Conservation (phyloP, 495 filamentous ascomycete species). For the Bacidia gigantensis region DNA sequence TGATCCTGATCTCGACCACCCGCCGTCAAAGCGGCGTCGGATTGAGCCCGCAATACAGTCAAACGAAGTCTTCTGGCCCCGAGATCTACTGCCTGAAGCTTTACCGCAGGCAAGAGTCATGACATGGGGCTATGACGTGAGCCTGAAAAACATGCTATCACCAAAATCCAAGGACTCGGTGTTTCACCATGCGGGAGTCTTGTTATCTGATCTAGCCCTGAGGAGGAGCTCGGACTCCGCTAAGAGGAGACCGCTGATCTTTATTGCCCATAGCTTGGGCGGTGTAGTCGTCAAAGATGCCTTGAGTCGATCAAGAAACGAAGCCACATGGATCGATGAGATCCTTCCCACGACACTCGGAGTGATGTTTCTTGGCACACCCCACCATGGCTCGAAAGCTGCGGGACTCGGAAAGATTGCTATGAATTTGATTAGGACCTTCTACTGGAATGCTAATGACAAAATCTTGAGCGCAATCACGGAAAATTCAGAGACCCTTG, state of each 20-base stretch:
- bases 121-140: conserved; percentile 72
- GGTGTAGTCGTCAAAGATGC: conserved; percentile 14
- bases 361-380: conserved; percentile 24
- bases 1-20: neutral
- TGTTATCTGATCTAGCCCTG: conserved; percentile 20
- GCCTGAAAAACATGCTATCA: conserved; percentile 46
- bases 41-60: neutral
- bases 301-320: conserved; percentile 31
- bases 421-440: neutral
- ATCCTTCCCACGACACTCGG: conserved; percentile 45
- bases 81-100: conserved; percentile 27
- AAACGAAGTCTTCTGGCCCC: conserved; percentile 14
- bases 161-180: conserved; percentile 40
- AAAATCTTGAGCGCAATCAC: conserved; percentile 1
- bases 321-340: conserved; percentile 77
- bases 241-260: conserved; percentile 10
- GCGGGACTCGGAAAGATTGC: conserved; percentile 6
- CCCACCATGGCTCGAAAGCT: conserved; percentile 20
- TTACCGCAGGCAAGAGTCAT: conserved; percentile 46
- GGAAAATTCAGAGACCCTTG: conserved; percentile 5
- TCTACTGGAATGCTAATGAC: conserved; percentile 1
- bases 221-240: neutral
- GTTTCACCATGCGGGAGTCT: conserved; percentile 63
- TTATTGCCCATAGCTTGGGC: conserved; percentile 18
- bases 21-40: neutral